Evolutionary conservation across 2,329 filamentous ascomycete species (phyloP).

Genomic region (Aspergillus sclerotialis): DNA sequence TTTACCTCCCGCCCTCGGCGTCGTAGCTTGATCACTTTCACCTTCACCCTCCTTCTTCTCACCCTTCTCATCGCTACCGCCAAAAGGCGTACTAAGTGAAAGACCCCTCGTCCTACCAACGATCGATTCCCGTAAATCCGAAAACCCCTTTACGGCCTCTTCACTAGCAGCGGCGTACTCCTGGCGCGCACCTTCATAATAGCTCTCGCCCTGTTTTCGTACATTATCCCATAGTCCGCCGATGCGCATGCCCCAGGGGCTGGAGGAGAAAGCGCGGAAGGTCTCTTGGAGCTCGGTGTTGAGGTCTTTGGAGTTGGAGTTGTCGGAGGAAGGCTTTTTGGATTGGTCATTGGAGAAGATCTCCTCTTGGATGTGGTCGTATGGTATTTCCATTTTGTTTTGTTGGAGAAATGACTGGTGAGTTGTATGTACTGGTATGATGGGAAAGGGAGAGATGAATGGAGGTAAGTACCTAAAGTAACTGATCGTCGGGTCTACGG

Average conservation of each 20-base stretch:
- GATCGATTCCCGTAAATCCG: slow-evolving; percentile 60
- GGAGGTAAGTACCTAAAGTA: too few species aligned
- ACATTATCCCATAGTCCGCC: slow-evolving; percentile 86
- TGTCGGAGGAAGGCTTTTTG: slow-evolving; percentile 42
- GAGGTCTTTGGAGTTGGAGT: slow-evolving; percentile 43
- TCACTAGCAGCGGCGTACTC: slow-evolving; percentile 73
- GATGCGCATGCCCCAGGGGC: slow-evolving; percentile 82
- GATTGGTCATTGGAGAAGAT: slow-evolving; percentile 50
- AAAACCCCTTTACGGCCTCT: slow-evolving; percentile 76
- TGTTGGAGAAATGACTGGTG: too few species aligned
- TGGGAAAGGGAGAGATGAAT: too few species aligned
- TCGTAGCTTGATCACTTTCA: slow-evolving; percentile 22
- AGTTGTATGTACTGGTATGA: too few species aligned
- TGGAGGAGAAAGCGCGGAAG: slow-evolving; percentile 85
- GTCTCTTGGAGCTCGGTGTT: slow-evolving; percentile 90
- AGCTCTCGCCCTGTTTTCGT: slow-evolving; percentile 89
- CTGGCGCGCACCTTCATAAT: slow-evolving; percentile 74
- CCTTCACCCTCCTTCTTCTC: slow-evolving; percentile 23
- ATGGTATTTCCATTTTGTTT: slow-evolving; percentile 80
- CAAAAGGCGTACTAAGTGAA: slow-evolving; percentile 48
- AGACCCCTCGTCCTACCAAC: slow-evolving; percentile 68
- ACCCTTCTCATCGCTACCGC: slow-evolving; percentile 16
- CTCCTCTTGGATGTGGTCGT: slow-evolving; percentile 92
- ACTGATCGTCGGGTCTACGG: slow-evolving; percentile 15
- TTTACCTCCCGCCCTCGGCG: slow-evolving; percentile 10